Base-by-base conservation (phyloP, 2,329 filamentous ascomycete genomes). In the Pyrenophora teres region DNA sequence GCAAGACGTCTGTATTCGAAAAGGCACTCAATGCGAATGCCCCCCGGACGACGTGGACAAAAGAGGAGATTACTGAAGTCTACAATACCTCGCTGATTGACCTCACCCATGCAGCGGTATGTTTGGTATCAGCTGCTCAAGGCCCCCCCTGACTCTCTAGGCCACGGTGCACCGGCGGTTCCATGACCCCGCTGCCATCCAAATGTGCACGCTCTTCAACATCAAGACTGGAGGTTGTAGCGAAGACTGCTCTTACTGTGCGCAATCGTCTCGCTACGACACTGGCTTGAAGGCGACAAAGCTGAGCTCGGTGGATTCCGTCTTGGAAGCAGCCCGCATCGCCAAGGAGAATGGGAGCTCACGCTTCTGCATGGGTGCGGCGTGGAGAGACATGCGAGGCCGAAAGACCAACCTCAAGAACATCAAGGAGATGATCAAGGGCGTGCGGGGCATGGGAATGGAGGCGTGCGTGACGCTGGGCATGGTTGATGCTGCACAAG, bases 121-220 rank as follows among this genome's bases (percentile, higher is more conserved):
- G 69, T 62, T 35, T 15, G 75, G 16, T 7, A 35, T 31, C 33
- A 37, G 12, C 35, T 21, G 21, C 32, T 10, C 10, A 4, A 8
- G 15, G 46, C 30, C 30, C 25, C 53, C 55, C 45, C 45, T 52
- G 18, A 47, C 45, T 16, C 46, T 42, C 19, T 32, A 94, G 90
- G 86, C 84, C 60, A 83, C 81, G 31, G 78, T 96, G 50, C 92
- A 96, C 75, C 87, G 90, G 39, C 87, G 88, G 64, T 95, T 95
- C 78, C 92, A 96, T 76, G 83, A 89, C 68, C 89, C 92, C 6
- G 81, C 86, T 40, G 87, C 90, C 23, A 90, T 96, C 57, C 92
- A 96, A 75, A 88, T 96, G 76, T 96, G 92, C 78, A 96, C 92
- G 0, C 81, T 96, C 52, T 95, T 96, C 89, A 96, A 95, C 80